Conservation (phyloP, 2,329 filamentous ascomycete genomes). For the Talaromyces sp. region DNA sequence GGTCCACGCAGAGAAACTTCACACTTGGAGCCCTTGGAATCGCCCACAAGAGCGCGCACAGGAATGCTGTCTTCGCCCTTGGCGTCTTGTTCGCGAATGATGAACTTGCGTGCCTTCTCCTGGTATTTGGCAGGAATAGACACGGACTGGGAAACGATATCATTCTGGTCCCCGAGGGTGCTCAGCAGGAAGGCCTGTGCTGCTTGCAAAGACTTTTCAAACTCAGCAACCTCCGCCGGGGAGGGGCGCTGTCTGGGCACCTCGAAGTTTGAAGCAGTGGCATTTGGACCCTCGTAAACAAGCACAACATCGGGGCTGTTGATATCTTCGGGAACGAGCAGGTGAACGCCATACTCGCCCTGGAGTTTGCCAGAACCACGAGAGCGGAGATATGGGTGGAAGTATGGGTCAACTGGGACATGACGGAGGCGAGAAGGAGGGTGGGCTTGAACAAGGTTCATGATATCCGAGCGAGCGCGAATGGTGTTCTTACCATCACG, state of each 20-base stretch:
- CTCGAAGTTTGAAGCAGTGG: constrained; percentile 52
- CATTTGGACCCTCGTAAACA: constrained; percentile 52
- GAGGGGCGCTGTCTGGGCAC: constrained; percentile 61
- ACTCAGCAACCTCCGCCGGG: constrained; percentile 56
- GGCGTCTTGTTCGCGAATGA: constrained; percentile 59
- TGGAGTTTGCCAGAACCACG: constrained; percentile 43
- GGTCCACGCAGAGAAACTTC: constrained; percentile 77
- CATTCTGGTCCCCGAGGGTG: constrained; percentile 57
- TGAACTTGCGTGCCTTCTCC: constrained; percentile 64
- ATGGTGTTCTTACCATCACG: constrained; percentile 76
- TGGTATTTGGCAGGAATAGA: constrained; percentile 63
- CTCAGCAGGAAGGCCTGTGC: constrained; percentile 60
- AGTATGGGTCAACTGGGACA: constrained; percentile 53
- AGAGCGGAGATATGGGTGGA: constrained; percentile 50
- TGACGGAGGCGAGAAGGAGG: constrained; percentile 49
- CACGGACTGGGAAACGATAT: constrained; percentile 58
- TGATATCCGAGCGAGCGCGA: constrained; percentile 52
- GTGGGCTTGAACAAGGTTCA: constrained; percentile 53
- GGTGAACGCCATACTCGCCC: constrained; percentile 49
- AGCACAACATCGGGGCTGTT: constrained; percentile 51
- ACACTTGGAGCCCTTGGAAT: constrained; percentile 36
- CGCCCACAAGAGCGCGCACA: constrained; percentile 58
- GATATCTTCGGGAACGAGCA: constrained; percentile 51
- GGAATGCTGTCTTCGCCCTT: constrained; percentile 56
- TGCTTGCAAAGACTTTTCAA: constrained; percentile 60